Base-by-base conservation (phyloP, 148 eudicot species). In the Rhododendron vialii region DNA sequence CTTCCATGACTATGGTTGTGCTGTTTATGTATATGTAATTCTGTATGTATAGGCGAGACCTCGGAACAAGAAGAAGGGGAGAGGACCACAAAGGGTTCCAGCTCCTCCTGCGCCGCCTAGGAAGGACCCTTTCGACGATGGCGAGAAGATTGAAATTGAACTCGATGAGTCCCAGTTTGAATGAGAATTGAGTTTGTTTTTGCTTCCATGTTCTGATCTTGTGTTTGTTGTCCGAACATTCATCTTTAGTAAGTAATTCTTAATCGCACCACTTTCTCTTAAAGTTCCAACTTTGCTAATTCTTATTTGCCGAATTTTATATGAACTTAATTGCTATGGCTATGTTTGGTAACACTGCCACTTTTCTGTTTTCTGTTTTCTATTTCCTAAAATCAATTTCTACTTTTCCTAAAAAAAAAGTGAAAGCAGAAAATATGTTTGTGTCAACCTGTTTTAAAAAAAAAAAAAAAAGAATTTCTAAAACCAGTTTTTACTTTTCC, bases 81-180 rank as follows among this genome's bases (percentile, higher is more conserved):
- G 95, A 89, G 94, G 94, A 36, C 93, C 93, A 18, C 93, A 93
- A 0, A 91, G 89, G 87, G 83, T 89, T 38, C 90, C 91, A 61
- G 81, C 87, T 47, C 87, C 89, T 79, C 93, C 93, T n/a, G 26
- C 87, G 5, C 87, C 90, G 45, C 92, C 90, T 1, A 91, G 89
- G 84, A 88, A 83, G 75, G 95, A 93, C 47, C 87, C 90, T 30
- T 92, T 81, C 61, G 94, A 89, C 13, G 85, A 79, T 78, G 83
- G 13, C 12, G 91, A 85, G 69, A 55, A 74, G 28, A 84, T 85
- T 47, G 82, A 88, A 80, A 57, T 89, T 47, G 91, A 86, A 35
- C 83, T 87, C 36, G 90, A 84, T 14, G 92, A 91, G 69, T 86
- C 79, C 22, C 15, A 53, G 69, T 84, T 69, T 13, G 79, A 71